A percentile compares a stretch with the other conserved stretches of the same genome.
Evolutionary conservation across 106 monocot species (phyloP).

Genomic region (Apostasia shenzhenica): DNA sequence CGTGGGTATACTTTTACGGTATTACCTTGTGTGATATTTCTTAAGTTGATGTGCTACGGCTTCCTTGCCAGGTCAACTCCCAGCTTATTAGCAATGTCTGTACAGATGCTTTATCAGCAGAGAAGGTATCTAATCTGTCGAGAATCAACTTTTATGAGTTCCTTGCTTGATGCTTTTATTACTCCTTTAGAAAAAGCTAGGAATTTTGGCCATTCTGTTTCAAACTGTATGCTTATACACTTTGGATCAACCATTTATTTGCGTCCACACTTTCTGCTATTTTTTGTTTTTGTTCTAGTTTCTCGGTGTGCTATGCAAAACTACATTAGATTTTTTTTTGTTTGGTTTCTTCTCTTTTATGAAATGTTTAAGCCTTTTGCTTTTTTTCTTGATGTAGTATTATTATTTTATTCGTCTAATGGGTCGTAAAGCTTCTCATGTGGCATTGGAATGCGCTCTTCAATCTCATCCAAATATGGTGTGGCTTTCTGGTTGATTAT

Average conservation of each 20-base stretch:
- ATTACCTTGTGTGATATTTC: neutral
- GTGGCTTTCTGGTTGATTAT: neutral
- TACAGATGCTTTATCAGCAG: conserved; percentile 85
- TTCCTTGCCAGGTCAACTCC: conserved; percentile 56
- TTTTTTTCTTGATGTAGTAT: conserved; percentile 48
- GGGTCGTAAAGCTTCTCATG: conserved; percentile 91
- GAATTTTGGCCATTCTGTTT: too few species aligned
- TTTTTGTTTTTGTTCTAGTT: neutral
- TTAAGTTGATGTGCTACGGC: neutral
- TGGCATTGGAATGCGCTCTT: conserved; percentile 87
- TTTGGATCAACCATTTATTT: too few species aligned
- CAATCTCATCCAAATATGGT: conserved; percentile 97
- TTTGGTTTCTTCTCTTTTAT: neutral
- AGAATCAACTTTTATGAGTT: neutral
- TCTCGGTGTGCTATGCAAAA: too few species aligned
- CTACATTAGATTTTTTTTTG: neutral
- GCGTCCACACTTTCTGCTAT: neutral
- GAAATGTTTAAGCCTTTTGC: neutral
- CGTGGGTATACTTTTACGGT: too few species aligned
- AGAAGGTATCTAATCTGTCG: conserved; percentile 43
- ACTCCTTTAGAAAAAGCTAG: neutral
- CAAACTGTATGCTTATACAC: too few species aligned
- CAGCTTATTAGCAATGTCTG: conserved; percentile 87
- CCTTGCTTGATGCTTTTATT: neutral
- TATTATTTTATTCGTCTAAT: conserved; percentile 95